Base-by-base conservation (phyloP, 768 basidiomycete species). In the Suillus alpinus region DNA sequence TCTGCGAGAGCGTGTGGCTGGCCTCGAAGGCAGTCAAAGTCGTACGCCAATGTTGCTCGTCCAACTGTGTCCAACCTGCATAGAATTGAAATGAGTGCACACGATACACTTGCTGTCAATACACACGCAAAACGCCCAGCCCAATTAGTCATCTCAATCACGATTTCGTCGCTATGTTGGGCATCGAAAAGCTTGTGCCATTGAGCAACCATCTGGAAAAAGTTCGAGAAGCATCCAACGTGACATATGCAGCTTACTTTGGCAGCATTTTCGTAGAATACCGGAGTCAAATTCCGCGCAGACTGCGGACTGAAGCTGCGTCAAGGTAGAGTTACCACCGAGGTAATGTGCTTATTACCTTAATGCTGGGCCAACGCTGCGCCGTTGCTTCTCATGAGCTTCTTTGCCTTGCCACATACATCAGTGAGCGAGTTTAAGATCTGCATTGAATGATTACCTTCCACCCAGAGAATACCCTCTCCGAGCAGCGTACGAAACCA, bases 401-500 rank as follows among this genome's bases (percentile, higher is more conserved):
- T 78, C 76, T 67, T 80, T 85, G 0, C 85, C 85, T 86, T 50
- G 8, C 37, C 23, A 60, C 36, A 43, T 41, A 37, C 58, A 52
- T 32, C 16, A 56, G 67, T 29, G 20, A 58, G 43, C 56, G 18
- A 59, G 26, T 31, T 23, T 13, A 49, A 59, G 26, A 39, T 44
- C 55, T 55, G 63, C 16, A 52, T 51, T 7, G 57, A 47, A 40
- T 62, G 31, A 40, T 69, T 46, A 82, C 86, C 86, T 81, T 88
- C 86, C 12, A 86, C 78, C 82, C 84, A 86, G 26, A 87, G 81
- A 59, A 88, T 82, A 23, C 86, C 86, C 70, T 86, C 79, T 13
- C 86, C 86, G 6, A 86, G 75, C 1, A 85, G 79, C 36, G 81
- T 81, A 60, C 78, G 77, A 66, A 87, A 87, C 86, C 86, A 88